Conservation (phyloP, 2,329 filamentous ascomycete genomes). For the Lasiodiplodia hormozganensis region DNA sequence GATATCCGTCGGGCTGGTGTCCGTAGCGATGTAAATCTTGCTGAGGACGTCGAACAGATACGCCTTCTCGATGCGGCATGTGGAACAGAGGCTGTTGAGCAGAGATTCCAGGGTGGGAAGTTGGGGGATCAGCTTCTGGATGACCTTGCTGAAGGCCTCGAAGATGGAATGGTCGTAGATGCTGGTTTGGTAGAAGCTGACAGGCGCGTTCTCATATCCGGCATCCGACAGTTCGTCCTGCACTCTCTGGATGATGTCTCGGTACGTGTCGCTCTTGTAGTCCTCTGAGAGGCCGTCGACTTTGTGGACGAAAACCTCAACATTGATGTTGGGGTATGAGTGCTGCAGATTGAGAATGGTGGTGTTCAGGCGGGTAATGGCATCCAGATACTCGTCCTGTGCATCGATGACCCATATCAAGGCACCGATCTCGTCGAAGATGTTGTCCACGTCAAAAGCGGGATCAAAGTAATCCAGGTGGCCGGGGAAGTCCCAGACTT, state of each 20-base stretch:
- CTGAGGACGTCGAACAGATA: constrained; percentile 97
- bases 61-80: constrained; percentile 95
- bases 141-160: constrained; percentile 97
- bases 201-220: constrained; percentile 89
- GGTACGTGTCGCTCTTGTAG: constrained; percentile 93
- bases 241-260: constrained; percentile 94
- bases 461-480: constrained; percentile 93
- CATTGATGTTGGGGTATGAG: constrained; percentile 90
- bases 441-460: constrained; percentile 87
- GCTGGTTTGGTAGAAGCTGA: constrained; percentile 94
- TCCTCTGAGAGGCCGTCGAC: constrained; percentile 97
- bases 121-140: constrained; percentile 95
- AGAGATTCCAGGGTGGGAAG: constrained; percentile 91
- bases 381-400: constrained; percentile 96
- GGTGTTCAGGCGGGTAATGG: constrained; percentile 82
- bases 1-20: constrained; percentile 91
- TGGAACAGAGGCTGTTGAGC: constrained; percentile 91
- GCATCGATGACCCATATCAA: constrained; percentile 99
- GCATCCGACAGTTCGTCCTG: constrained; percentile 94
- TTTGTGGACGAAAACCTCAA: constrained; percentile 99
- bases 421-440: constrained; percentile 93
- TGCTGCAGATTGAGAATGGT: constrained; percentile 90
- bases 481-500: constrained; percentile 96
- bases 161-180: constrained; percentile 99
- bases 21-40: constrained; percentile 98